Conservation (phyloP, 257 asterid genomes). For the Nicotiana knightiana region DNA sequence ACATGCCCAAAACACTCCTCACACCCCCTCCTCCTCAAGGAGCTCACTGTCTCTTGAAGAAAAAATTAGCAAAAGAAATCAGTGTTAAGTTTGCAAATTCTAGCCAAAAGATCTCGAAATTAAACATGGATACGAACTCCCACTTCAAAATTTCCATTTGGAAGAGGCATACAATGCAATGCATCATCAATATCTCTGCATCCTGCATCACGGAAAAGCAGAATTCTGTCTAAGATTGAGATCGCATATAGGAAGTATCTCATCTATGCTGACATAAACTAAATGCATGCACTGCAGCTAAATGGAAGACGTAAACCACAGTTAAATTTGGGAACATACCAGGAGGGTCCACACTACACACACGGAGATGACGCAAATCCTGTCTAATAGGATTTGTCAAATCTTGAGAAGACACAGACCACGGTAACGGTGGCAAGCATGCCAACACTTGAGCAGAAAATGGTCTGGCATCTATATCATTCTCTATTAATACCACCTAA, state of each 20-base stretch:
- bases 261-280: neutral
- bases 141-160: constrained; percentile 91
- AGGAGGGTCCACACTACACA: constrained; percentile 99
- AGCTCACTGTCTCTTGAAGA: neutral
- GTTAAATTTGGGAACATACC: constrained; percentile 39
- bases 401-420: constrained; percentile 84
- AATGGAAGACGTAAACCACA: neutral
- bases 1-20: neutral
- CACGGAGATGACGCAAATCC: constrained; percentile 82
- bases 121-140: constrained; percentile 93
- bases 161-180: constrained; percentile 80
- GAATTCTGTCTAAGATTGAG: constrained; percentile 4
- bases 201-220: constrained; percentile 48
- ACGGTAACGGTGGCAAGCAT: constrained; percentile 95
- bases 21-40: neutral
- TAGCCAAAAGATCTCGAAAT: neutral
- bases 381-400: constrained; percentile 68
- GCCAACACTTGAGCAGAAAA: constrained; percentile 94
- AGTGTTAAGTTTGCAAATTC: neutral
- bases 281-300: neutral
- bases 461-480: constrained; percentile 92
- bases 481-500: constrained; percentile 92
- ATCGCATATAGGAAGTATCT: neutral
- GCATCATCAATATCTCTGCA: constrained; percentile 99
- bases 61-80: neutral